phyloP scores from a whole-genome alignment of 345 rosid genomes.

The Euphorbia lathyris region DNA sequence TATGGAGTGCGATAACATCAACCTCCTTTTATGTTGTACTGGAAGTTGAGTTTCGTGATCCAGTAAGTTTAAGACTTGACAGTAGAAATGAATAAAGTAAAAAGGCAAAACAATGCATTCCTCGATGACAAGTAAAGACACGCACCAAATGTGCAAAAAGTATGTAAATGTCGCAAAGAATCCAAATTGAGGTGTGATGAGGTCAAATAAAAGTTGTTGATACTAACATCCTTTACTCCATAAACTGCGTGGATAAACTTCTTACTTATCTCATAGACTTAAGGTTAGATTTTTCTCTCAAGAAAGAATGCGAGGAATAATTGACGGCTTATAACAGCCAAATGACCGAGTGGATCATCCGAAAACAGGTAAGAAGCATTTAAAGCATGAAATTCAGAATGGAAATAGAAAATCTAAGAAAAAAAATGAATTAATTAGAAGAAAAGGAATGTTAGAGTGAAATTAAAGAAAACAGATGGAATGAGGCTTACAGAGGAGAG shows the following conservation, averaged over 20 bases:
- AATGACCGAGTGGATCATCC: not conserved
- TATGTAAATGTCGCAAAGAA: not conserved
- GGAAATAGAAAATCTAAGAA: too few relatives aligned
- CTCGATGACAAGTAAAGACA: not conserved
- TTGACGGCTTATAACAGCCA: not conserved
- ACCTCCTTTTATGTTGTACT: not conserved
- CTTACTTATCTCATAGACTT: not conserved
- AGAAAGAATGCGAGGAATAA: not conserved
- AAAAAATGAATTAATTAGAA: too few relatives aligned
- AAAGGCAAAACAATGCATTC: not conserved
- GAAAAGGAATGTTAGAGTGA: not conserved
- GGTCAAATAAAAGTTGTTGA: not conserved
- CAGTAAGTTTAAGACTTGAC: not conserved
- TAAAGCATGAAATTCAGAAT: not conserved
- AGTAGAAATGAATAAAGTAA: not conserved
- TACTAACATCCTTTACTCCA: not conserved
- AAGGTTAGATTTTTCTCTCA: not conserved
- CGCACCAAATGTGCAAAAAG: not conserved
- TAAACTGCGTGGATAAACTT: too few relatives aligned
- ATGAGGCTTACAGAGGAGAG: constrained; percentile 64
- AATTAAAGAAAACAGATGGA: not conserved
- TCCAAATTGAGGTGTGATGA: not conserved
- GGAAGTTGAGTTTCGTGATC: not conserved
- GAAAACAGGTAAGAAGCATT: not conserved
- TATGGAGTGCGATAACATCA: not conserved